Evolutionary conservation across 2,329 filamentous ascomycete species (phyloP).

Genomic region (Trichoderma endophyticum): DNA sequence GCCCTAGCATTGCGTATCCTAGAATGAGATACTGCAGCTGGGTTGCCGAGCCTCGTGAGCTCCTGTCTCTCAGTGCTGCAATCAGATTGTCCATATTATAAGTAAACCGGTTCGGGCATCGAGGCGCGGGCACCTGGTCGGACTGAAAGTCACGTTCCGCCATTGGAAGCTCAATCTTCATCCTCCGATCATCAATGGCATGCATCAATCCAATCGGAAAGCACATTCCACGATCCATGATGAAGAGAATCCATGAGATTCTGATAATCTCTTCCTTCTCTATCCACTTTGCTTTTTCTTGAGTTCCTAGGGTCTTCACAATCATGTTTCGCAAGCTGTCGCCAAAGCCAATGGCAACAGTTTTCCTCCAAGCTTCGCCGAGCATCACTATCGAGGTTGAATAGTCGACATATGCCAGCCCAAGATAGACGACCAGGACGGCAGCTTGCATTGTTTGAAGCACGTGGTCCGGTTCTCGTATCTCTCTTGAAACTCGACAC

Average conservation of each 20-base stretch:
- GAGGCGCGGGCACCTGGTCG: not conserved
- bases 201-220: constrained; percentile 26
- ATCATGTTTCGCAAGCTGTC: constrained; percentile 7
- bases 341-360: constrained; percentile 22
- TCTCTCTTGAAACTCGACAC: constrained; percentile 18
- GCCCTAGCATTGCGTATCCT: constrained; percentile 24
- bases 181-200: constrained; percentile 26
- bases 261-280: constrained; percentile 25
- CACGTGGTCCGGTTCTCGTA: constrained; percentile 19
- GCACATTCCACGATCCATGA: constrained; percentile 27
- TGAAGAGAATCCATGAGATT: constrained; percentile 26
- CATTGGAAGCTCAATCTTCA: constrained; percentile 26
- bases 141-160: constrained; percentile 22
- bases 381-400: constrained; percentile 23
- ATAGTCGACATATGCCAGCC: constrained; percentile 22
- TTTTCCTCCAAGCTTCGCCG: constrained; percentile 27
- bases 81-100: constrained; percentile 22
- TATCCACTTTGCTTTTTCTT: constrained; percentile 18
- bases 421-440: constrained; percentile 24
- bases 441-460: constrained; percentile 25
- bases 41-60: constrained; percentile 13
- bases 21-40: constrained; percentile 25
- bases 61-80: constrained; percentile 19
- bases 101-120: not conserved
- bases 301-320: constrained; percentile 17